phyloP scores from a whole-genome alignment of 768 basidiomycete species.

The Tylopilus sp. region DNA sequence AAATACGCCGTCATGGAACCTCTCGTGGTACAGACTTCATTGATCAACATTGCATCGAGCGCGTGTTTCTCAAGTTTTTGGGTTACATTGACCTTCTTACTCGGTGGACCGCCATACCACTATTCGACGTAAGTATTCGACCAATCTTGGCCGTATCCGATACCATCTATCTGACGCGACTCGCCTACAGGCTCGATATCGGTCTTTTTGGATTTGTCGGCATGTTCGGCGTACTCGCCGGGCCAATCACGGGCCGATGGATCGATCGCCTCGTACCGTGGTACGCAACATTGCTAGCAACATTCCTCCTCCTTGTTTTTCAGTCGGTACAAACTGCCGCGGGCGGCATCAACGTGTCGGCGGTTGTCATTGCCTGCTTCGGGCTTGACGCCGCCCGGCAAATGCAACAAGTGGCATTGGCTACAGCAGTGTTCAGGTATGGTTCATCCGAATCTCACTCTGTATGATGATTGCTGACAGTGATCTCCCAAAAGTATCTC shows the following conservation, averaged over 20 bases:
- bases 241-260: slow-evolving; percentile 64
- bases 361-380: slow-evolving; percentile 65
- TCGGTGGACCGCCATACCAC: slow-evolving; percentile 71
- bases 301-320: slow-evolving; percentile 45
- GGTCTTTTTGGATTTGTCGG: slow-evolving; percentile 77
- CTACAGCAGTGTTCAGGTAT: slow-evolving; percentile 57
- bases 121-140: slow-evolving; percentile 57
- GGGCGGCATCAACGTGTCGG: slow-evolving; percentile 66
- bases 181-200: slow-evolving; percentile 44
- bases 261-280: slow-evolving; percentile 75
- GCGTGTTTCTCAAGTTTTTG: slow-evolving; percentile 63
- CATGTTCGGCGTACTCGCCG: slow-evolving; percentile 63
- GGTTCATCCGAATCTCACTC: no score
- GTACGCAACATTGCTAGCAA: slow-evolving; percentile 65
- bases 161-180: not conserved
- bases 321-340: slow-evolving; percentile 66
- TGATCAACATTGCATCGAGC: slow-evolving; percentile 57
- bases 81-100: slow-evolving; percentile 79
- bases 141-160: slow-evolving; percentile 8
- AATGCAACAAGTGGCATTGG: slow-evolving; percentile 64
- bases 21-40: slow-evolving; percentile 61
- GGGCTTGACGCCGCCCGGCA: slow-evolving; percentile 77
- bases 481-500: slow-evolving; percentile 26
- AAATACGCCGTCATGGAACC: slow-evolving; percentile 78
- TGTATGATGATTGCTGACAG: not conserved